phyloP scores from a whole-genome alignment of 2,329 filamentous ascomycete species.

The Neoarthrinium moseri region DNA sequence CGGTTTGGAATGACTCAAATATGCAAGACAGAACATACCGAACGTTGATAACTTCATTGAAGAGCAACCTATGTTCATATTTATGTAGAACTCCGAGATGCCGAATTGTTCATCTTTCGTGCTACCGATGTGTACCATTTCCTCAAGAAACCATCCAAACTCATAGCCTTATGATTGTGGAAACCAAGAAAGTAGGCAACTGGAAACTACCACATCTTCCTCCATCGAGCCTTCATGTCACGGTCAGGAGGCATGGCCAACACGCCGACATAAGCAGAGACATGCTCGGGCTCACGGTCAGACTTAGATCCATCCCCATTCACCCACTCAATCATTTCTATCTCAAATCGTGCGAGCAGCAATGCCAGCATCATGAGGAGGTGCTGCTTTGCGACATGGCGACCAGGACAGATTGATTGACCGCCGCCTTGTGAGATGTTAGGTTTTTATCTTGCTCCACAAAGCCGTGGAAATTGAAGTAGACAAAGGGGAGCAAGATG shows the following conservation, averaged over 20 bases:
- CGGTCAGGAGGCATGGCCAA: slow-evolving; percentile 2
- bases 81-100: no score
- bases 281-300: not conserved
- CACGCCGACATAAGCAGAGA: not conserved
- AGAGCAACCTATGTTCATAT: no score
- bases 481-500: not conserved
- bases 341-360: slow-evolving; percentile 30
- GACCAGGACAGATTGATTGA: slow-evolving; percentile 31
- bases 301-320: not conserved
- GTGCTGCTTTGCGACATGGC: slow-evolving; percentile 34
- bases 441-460: not conserved
- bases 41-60: no score
- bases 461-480: not conserved
- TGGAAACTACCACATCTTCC: no score
- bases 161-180: no score
- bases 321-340: slow-evolving; percentile 19
- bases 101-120: no score
- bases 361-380: slow-evolving; percentile 28
- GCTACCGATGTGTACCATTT: no score
- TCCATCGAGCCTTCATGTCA: not conserved
- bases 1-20: no score
- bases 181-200: no score
- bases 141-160: no score
- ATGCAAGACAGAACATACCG: no score
- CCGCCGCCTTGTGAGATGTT: slow-evolving; percentile 24